Evolutionary conservation across 306 rosid species (phyloP).

Genomic region (Fagus sylvatica): DNA sequence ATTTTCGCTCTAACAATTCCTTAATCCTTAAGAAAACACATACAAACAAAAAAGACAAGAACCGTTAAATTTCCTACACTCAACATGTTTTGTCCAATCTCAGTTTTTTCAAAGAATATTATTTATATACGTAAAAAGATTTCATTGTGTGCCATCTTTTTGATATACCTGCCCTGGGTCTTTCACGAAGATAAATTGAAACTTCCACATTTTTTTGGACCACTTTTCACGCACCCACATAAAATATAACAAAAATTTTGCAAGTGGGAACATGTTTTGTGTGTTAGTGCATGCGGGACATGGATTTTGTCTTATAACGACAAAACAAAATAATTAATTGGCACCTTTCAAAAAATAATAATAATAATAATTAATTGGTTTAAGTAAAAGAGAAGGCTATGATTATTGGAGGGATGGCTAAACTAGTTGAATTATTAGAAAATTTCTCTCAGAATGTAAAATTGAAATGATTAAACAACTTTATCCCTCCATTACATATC

Average conservation of each 20-base stretch:
- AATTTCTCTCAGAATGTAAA: background rate
- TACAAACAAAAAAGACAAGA: no score
- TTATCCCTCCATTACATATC: background rate
- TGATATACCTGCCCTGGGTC: background rate
- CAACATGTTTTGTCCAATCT: no score
- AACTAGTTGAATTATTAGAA: background rate
- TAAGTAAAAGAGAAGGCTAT: background rate
- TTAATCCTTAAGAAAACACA: no score
- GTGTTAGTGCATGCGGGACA: constrained; percentile 3
- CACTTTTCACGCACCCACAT: background rate
- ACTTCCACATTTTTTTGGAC: background rate
- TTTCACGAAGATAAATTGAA: background rate
- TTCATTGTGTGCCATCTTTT: no score
- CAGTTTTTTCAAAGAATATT: no score
- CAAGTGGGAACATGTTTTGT: background rate
- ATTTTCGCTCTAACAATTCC: no score
- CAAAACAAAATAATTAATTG: constrained; percentile 2
- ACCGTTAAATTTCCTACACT: no score
- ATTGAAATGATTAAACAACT: background rate
- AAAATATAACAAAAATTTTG: background rate
- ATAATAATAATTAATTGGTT: background rate
- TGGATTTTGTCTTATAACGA: constrained; percentile 1
- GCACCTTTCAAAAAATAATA: no score
- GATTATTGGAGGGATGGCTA: constrained; percentile 9
- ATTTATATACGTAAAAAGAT: no score